Conservation (phyloP, 2,329 filamentous ascomycete genomes). For the Colletotrichum sp. region DNA sequence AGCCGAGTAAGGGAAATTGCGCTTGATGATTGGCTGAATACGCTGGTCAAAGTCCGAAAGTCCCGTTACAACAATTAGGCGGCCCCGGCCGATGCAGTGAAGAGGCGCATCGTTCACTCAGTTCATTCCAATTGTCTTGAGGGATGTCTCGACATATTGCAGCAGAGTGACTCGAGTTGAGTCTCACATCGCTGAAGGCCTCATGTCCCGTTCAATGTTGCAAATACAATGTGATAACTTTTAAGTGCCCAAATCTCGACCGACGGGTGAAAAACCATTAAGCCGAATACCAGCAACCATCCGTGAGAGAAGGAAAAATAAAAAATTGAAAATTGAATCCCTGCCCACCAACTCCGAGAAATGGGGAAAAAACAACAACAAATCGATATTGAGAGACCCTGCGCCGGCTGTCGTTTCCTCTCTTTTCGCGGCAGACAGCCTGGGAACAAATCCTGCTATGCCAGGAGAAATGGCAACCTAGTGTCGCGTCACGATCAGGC, state of each 20-base stretch:
- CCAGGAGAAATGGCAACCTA: not conserved
- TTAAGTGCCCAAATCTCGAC: not conserved
- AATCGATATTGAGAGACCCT: not conserved
- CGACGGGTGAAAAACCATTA: not conserved
- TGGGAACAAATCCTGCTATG: not conserved
- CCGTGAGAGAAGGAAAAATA: not conserved
- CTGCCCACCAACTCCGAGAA: constrained; percentile 2
- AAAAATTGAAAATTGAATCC: not conserved
- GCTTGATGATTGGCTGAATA: constrained; percentile 3
- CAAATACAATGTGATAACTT: not conserved
- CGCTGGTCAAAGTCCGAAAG: not conserved
- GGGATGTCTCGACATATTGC: not conserved
- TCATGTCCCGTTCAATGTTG: not conserved
- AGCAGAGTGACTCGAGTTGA: not conserved
- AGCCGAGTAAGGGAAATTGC: not conserved
- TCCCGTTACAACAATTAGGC: not conserved
- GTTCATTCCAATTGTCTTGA: not conserved
- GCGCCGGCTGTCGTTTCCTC: not conserved
- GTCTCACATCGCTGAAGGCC: not conserved
- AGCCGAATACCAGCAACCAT: not conserved
- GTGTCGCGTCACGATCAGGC: not conserved
- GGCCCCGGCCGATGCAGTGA: not conserved
- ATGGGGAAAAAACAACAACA: not conserved
- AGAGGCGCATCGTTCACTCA: not conserved
- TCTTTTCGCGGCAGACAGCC: not conserved